Conservation (phyloP, 2,329 filamentous ascomycete genomes). For the Phyllosticta ampelicida region DNA sequence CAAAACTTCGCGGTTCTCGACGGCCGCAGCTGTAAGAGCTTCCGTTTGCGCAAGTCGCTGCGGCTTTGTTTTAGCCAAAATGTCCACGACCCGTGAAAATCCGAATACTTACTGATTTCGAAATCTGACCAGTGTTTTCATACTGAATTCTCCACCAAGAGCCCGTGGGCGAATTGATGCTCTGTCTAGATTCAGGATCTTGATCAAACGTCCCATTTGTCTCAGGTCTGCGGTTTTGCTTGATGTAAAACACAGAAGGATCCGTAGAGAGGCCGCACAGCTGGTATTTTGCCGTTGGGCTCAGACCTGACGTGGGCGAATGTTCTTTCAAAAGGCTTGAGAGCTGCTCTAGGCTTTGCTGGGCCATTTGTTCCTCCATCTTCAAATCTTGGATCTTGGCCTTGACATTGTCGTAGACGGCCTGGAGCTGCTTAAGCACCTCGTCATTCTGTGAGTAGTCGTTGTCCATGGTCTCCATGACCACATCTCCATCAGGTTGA, state of each 20-base stretch:
- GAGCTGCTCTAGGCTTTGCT: slow-evolving; percentile 3
- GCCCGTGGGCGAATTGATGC: background rate
- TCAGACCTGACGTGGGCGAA: background rate
- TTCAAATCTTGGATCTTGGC: slow-evolving; percentile 14
- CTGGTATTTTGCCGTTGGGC: slow-evolving; percentile 2
- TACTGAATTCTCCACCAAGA: slow-evolving; percentile 10
- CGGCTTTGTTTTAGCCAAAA: background rate
- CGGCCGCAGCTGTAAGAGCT: slow-evolving; percentile 43
- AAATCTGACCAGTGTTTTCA: slow-evolving; percentile 6
- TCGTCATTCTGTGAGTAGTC: slow-evolving; percentile 13
- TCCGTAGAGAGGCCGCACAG: slow-evolving; percentile 9
- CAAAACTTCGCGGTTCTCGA: slow-evolving; percentile 42
- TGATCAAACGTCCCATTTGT: background rate
- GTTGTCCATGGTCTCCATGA: slow-evolving; percentile 26
- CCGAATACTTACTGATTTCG: slow-evolving; percentile 4
- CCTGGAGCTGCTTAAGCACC: slow-evolving; percentile 20
- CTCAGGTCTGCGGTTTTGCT: background rate
- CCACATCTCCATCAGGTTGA: background rate
- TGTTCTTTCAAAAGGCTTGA: slow-evolving; percentile 6
- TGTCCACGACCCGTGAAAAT: background rate
- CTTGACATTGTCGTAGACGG: slow-evolving; percentile 22
- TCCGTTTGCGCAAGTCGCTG: slow-evolving; percentile 38
- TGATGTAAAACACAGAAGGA: slow-evolving; percentile 5
- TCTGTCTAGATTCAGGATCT: background rate
- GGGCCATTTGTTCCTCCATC: background rate